These are phyloP conservation scores for Tulasnella sp. DNA, from an alignment of 768 basidiomycete genomes.

Conservation along the genomic window DNA sequence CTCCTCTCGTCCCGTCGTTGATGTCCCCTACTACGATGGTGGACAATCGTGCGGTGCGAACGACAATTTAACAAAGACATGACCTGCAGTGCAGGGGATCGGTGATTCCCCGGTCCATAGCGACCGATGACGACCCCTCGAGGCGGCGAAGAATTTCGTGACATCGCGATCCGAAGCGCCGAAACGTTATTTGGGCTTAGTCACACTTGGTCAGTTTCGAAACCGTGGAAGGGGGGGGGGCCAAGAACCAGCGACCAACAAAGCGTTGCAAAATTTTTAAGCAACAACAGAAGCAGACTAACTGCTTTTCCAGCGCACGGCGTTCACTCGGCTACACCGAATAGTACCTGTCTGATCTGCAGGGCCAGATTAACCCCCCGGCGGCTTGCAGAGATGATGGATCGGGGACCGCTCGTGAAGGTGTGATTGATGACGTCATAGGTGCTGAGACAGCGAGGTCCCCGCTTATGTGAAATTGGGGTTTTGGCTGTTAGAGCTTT, in stretches of 20 bases:
- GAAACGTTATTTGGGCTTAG: not conserved
- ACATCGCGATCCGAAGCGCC: not conserved
- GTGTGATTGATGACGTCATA: not conserved
- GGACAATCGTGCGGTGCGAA: too few species aligned
- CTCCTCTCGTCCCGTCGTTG: too few species aligned
- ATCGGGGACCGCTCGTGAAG: not conserved
- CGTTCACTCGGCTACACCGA: not conserved
- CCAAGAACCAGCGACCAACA: not conserved
- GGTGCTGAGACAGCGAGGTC: not conserved
- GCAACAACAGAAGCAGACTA: not conserved
- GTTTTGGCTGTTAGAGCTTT: constrained; percentile 16
- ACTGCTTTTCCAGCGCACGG: not conserved
- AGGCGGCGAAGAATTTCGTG: not conserved
- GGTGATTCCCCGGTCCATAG: not conserved
- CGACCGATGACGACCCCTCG: not conserved
- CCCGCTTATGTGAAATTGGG: constrained; percentile 2
- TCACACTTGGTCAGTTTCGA: not conserved
- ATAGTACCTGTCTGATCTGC: not conserved
- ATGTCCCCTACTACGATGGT: too few species aligned
- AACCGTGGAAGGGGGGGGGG: not conserved
- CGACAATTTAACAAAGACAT: too few species aligned
- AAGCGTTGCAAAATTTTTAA: not conserved
- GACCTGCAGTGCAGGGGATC: not conserved
- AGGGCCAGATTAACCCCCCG: not conserved
- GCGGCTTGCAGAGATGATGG: not conserved